Evolutionary conservation across 1,284 basidiomycete genomes (phyloP).

Genomic region (Cryptococcus jaspeensis): DNA sequence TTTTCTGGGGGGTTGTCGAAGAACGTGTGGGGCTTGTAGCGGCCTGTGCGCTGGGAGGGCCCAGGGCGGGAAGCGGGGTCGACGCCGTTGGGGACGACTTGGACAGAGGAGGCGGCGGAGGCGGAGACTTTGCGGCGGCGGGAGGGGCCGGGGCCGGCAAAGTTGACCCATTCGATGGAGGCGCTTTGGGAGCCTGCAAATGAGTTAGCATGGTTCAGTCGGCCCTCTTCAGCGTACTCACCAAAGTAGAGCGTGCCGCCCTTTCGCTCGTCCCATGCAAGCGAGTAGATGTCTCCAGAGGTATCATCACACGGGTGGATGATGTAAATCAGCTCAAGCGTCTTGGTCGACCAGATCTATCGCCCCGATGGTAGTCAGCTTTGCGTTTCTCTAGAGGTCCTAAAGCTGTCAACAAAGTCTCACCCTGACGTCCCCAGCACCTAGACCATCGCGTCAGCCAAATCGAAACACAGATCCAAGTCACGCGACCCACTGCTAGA

Average conservation of each 20-base stretch:
- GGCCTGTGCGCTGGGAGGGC: constrained; percentile 40
- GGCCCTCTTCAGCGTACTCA: constrained; percentile 8
- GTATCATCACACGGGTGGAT: constrained; percentile 81
- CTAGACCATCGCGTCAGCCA: constrained; percentile 49
- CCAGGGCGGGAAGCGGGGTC: constrained; percentile 12
- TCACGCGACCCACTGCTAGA: constrained; percentile 52
- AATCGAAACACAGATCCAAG: neutral
- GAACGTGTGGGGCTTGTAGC: constrained; percentile 47
- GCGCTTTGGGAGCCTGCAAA: constrained; percentile 72
- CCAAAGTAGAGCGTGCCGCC: constrained; percentile 79
- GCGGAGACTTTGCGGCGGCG: constrained; percentile 25
- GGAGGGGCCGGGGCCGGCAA: constrained; percentile 47
- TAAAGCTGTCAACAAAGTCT: constrained; percentile 9
- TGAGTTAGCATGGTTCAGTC: neutral
- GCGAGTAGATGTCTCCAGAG: constrained; percentile 86
- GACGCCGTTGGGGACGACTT: constrained; percentile 29
- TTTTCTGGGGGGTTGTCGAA: constrained; percentile 40
- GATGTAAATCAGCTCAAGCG: constrained; percentile 69
- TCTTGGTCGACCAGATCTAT: constrained; percentile 80
- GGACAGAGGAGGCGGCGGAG: constrained; percentile 31
- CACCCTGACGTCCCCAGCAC: constrained; percentile 80
- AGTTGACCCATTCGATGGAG: constrained; percentile 78
- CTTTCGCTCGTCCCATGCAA: constrained; percentile 69
- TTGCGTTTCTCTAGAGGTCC: neutral
- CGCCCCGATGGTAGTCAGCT: neutral